phyloP scores from a whole-genome alignment of 805 yeast genomes.

The Myxozyma kluyveri region DNA sequence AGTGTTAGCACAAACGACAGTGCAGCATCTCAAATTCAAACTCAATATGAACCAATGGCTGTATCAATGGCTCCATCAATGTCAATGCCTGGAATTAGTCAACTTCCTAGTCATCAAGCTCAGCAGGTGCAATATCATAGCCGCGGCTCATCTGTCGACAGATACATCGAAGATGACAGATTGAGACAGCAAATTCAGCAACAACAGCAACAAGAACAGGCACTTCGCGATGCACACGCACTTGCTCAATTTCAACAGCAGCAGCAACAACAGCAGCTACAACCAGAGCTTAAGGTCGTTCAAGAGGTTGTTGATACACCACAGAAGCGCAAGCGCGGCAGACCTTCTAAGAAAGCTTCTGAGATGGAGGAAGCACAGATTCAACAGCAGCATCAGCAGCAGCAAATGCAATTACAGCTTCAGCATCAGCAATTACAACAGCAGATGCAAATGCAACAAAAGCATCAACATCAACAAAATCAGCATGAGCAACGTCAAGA shows the following conservation, averaged over 20 bases:
- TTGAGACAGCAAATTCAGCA: background rate
- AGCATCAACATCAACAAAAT: background rate
- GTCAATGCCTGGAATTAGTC: constrained; percentile 6
- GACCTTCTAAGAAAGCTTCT: background rate
- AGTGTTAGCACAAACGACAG: constrained; percentile 13
- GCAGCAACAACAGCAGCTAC: background rate
- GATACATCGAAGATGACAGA: background rate
- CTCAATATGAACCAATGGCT: background rate
- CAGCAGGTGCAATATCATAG: background rate
- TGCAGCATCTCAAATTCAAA: background rate
- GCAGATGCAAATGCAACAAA: background rate
- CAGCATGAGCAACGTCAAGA: constrained; percentile 10
- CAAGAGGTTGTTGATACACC: background rate
- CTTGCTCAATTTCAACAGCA: background rate
- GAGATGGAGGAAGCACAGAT: background rate
- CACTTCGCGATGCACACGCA: constrained; percentile 3
- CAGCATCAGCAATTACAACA: background rate
- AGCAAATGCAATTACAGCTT: background rate
- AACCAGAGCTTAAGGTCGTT: background rate
- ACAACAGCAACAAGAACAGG: background rate
- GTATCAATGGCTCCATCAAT: constrained; percentile 2
- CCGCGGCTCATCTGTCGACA: background rate
- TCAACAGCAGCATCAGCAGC: background rate
- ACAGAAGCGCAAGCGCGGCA: background rate
- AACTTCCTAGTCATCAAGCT: background rate